phyloP scores from a whole-genome alignment of 2,329 filamentous ascomycete genomes.

The Biscogniauxia sp. region DNA sequence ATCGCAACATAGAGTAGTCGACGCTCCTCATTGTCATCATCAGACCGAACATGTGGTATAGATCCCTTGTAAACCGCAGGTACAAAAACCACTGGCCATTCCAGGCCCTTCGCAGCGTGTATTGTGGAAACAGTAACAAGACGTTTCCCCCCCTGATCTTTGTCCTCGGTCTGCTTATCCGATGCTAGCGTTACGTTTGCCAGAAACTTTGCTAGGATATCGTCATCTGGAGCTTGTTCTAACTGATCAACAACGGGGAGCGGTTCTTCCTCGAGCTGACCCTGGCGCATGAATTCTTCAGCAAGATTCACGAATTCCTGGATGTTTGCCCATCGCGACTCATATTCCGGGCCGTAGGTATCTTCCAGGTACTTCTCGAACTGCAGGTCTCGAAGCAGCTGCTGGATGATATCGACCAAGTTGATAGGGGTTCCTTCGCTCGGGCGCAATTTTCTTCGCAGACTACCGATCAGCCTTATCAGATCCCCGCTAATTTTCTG shows the following conservation, averaged over 20 bases:
- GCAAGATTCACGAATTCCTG: conserved; percentile 83
- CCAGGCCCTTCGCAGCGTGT: conserved; percentile 90
- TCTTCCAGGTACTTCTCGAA: conserved; percentile 73
- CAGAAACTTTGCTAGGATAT: conserved; percentile 72
- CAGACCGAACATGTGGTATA: conserved; percentile 83
- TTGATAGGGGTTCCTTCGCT: conserved; percentile 31
- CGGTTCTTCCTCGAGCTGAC: conserved; percentile 48
- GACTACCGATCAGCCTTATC: conserved; percentile 41
- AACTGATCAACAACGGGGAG: conserved; percentile 69
- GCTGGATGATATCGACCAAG: conserved; percentile 49
- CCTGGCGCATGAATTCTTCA: conserved; percentile 60
- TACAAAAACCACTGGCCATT: conserved; percentile 95
- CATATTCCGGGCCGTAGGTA: conserved; percentile 65
- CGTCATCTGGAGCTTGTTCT: conserved; percentile 64
- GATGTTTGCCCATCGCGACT: conserved; percentile 82
- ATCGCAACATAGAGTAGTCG: conserved; percentile 92
- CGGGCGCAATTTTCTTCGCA: conserved; percentile 33
- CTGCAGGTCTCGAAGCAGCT: conserved; percentile 61
- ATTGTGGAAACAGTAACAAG: conserved; percentile 93
- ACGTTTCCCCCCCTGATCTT: conserved; percentile 53
- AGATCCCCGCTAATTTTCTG: conserved; percentile 52
- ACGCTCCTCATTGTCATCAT: conserved; percentile 84
- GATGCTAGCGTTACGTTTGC: conserved; percentile 86
- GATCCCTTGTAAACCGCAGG: conserved; percentile 86
- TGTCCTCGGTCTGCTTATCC: conserved; percentile 66